Conservation (phyloP, 768 basidiomycete species). For the Boletus edulis region DNA sequence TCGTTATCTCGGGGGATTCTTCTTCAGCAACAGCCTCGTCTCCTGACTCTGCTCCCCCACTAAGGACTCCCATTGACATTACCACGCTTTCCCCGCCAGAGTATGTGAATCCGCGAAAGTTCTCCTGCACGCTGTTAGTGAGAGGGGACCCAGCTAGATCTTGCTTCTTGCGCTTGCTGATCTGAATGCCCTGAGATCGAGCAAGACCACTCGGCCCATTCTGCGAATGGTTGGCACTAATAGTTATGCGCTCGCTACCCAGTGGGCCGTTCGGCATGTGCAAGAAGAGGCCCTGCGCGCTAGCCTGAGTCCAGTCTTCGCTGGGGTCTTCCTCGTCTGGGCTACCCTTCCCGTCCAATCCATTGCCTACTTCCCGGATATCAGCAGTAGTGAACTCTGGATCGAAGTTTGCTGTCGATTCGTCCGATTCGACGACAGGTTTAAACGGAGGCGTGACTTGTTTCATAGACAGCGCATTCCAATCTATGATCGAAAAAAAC, state of each 20-base stretch:
- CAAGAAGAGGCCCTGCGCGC: conserved; percentile 22
- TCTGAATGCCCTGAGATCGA: conserved; percentile 45
- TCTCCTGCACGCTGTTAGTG: conserved; percentile 92
- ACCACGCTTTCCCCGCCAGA: conserved; percentile 69
- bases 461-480: conserved; percentile 81
- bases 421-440: conserved; percentile 96
- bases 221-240: conserved; percentile 8
- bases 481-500: conserved; percentile 92
- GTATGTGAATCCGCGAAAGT: conserved; percentile 94
- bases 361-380: conserved; percentile 66
- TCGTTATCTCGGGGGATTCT: conserved; percentile 47
- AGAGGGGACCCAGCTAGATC: conserved; percentile 60
- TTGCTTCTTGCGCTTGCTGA: conserved; percentile 46
- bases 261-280: conserved; percentile 79
- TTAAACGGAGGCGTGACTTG: conserved; percentile 98
- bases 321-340: conserved; percentile 66
- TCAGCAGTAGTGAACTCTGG: conserved; percentile 96
- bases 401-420: conserved; percentile 97
- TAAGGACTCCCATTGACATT: conserved; percentile 41
- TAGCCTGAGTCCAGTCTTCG: conserved; percentile 50
- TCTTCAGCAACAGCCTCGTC: conserved; percentile 49
- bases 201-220: conserved; percentile 19
- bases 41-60: conserved; percentile 30
- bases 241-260: conserved; percentile 50
- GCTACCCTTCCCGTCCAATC: conserved; percentile 42